Conservation (phyloP, 768 basidiomycete genomes). For the Suillus ampliporus region DNA sequence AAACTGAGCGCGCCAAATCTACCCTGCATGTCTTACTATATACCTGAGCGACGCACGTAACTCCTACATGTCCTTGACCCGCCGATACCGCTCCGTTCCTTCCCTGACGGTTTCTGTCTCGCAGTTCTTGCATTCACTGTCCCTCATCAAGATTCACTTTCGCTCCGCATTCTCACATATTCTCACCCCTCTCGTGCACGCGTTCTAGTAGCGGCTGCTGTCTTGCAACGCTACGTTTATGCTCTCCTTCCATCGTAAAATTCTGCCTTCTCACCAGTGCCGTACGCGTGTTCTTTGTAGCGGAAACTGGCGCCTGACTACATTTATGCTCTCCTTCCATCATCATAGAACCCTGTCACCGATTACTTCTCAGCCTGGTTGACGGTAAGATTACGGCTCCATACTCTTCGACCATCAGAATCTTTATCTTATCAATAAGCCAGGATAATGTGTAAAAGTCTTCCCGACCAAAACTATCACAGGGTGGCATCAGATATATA, state of each 20-base stretch:
- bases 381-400: background rate
- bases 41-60: background rate
- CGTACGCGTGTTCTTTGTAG: background rate
- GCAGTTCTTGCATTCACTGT: background rate
- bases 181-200: background rate
- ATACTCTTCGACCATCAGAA: background rate
- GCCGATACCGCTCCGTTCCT: too few species aligned
- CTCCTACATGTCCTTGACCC: background rate
- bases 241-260: background rate
- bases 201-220: background rate
- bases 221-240: background rate
- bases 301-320: background rate
- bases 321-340: background rate
- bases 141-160: background rate
- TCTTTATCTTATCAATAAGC: background rate
- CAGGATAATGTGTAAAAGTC: background rate
- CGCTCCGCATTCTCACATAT: background rate
- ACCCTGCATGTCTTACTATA: background rate
- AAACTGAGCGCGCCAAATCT: background rate
- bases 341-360: background rate
- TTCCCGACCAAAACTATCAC: background rate
- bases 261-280: conserved; percentile 6
- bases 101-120: background rate
- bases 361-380: background rate
- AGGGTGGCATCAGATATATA: background rate